Conservation (phyloP, 495 filamentous ascomycete genomes). For the Annulohypoxylon moriforme region DNA sequence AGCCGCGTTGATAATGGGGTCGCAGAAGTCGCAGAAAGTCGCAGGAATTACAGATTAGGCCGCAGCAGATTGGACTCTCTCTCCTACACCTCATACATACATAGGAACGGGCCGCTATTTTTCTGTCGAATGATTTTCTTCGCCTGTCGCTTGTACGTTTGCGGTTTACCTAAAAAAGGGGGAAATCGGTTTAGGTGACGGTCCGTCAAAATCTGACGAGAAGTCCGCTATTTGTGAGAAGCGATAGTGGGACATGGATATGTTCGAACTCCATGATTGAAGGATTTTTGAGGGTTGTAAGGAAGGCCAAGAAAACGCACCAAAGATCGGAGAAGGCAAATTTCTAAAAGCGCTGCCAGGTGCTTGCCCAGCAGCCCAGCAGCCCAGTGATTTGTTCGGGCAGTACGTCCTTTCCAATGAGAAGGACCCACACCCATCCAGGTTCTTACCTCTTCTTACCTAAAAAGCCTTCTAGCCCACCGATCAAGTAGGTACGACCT, state of each 20-base stretch:
- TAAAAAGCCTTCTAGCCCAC: conserved; percentile 10
- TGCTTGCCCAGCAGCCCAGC: no score
- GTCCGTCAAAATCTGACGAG: conserved; percentile 26
- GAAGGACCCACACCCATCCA: conserved; percentile 34
- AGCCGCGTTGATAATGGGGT: conserved; percentile 18
- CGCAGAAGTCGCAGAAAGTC: conserved; percentile 19
- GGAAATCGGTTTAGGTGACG: conserved; percentile 20
- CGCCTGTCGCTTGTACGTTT: background rate
- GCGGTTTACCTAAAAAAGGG: conserved; percentile 23
- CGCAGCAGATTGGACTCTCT: conserved; percentile 19
- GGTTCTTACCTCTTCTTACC: conserved; percentile 25
- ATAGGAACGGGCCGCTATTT: conserved; percentile 29
- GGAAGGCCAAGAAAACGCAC: conserved; percentile 37
- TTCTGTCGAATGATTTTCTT: conserved; percentile 16
- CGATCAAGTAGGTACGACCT: background rate
- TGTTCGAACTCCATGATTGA: conserved; percentile 35
- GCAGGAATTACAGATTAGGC: conserved; percentile 29
- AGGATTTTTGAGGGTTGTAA: conserved; percentile 32
- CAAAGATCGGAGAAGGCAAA: conserved; percentile 28
- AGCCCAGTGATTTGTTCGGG: conserved; percentile 28
- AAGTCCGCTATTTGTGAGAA: conserved; percentile 32
- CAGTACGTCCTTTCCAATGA: conserved; percentile 14
- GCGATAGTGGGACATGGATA: conserved; percentile 38
- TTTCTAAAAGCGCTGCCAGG: conserved; percentile 24
- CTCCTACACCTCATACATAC: conserved; percentile 14